phyloP scores from a whole-genome alignment of 2,329 filamentous ascomycete genomes.

The Alternaria metachromatica region DNA sequence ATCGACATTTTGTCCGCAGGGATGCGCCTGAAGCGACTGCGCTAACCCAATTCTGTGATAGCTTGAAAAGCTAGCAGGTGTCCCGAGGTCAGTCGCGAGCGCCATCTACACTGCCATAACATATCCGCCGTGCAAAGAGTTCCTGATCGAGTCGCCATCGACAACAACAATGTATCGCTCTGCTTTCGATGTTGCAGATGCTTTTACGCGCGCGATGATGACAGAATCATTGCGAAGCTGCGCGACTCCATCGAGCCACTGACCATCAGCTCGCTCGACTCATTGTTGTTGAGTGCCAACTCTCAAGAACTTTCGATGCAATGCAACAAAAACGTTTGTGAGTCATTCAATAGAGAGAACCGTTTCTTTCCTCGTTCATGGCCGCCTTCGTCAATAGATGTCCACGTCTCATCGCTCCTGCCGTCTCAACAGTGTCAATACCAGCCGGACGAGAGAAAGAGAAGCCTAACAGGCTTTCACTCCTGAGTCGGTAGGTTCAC shows the following conservation, averaged over 20 bases:
- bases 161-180: not conserved
- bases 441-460: not conserved
- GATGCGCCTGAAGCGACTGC: not conserved
- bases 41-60: not conserved
- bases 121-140: not conserved
- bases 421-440: not conserved
- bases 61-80: not conserved
- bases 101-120: not conserved
- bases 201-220: not conserved
- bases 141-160: not conserved
- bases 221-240: not conserved
- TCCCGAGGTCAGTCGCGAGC: not conserved
- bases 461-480: not conserved
- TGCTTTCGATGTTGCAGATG: not conserved
- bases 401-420: not conserved
- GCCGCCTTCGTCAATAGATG: too few species aligned
- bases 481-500: not conserved
- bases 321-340: too few species aligned
- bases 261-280: too few species aligned
- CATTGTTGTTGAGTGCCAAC: too few species aligned
- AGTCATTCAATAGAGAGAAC: too few species aligned
- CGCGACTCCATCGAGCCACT: not conserved
- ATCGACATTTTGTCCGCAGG: slow-evolving; percentile 11
- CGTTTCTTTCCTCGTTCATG: too few species aligned
- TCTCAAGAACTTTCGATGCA: too few species aligned